Evolutionary conservation across 495 filamentous ascomycete genomes (phyloP).

Genomic region (Pyronema domesticum): DNA sequence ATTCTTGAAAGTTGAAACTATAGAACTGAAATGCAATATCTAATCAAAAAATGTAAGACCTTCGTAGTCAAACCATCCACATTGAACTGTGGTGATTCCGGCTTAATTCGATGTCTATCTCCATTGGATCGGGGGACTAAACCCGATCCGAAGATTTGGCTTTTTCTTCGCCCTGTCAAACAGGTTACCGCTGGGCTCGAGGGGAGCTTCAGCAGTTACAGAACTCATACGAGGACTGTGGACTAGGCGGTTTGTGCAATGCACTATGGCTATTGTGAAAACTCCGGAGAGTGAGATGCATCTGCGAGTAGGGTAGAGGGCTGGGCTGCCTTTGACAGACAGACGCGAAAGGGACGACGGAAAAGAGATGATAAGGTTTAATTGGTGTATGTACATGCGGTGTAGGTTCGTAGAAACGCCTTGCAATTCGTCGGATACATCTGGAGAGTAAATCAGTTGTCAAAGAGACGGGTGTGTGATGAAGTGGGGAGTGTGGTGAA

Average conservation of each 20-base stretch:
- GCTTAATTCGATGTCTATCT: slow-evolving; percentile 2
- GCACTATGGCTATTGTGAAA: no score
- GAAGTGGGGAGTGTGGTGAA: no score
- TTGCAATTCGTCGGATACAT: no score
- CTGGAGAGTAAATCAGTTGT: no score
- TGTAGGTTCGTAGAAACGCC: no score
- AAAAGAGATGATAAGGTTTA: neutral
- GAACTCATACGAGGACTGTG: slow-evolving; percentile 2
- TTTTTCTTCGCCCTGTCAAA: slow-evolving; percentile 1
- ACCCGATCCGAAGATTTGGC: neutral
- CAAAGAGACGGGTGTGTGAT: no score
- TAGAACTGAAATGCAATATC: no score
- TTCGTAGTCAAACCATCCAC: slow-evolving; percentile 5
- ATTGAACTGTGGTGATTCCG: slow-evolving; percentile 2
- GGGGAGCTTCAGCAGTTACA: neutral
- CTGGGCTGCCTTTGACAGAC: no score
- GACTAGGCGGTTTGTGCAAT: neutral
- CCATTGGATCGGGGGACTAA: slow-evolving; percentile 1
- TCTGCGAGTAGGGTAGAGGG: no score
- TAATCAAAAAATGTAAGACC: neutral
- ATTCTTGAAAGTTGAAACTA: no score
- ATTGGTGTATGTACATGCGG: no score
- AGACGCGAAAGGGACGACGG: neutral
- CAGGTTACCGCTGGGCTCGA: slow-evolving; percentile 1
- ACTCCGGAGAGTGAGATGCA: no score